Base-by-base conservation (phyloP, 257 asterid species). In the Gentiana macrophylla region DNA sequence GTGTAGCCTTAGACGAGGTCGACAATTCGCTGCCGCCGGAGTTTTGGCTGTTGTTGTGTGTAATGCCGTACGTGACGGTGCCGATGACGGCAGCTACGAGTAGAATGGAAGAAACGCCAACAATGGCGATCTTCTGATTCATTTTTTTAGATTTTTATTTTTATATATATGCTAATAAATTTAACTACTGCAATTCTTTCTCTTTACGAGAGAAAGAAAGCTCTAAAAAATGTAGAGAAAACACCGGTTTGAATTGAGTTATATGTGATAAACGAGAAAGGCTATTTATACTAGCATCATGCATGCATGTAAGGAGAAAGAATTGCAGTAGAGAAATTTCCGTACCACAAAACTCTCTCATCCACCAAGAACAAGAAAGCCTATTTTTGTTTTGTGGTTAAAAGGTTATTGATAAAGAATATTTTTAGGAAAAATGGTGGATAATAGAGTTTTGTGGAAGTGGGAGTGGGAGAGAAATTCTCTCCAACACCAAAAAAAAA, bases 61-160 rank as follows among this genome's bases (percentile, higher is more conserved):
- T n/a, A 34, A 49, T 15, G 0, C 53, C 12, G 8, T 57, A 55
- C 0, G 65, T 60, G 1, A 72, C 70, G 1, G 67, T 52, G 0
- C 72, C 79, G 1, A 74, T 47, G 1, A 70, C 70, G 11, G 68
- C 67, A 0, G 77, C 77, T 13, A 70, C 76, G 1, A 74, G 56
- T 38, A 74, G 68, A 66, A 70, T 35, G 2, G 79, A 70, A 10
- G 73, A 68, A 50, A 70, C 15, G 45, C 73, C 64, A 3, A 54
- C 53, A 7, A 66, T 33, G 9, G 68, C 53, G 1, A 50, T 3
- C 62, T 69, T 74, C 2, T 66, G 69, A 34, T 51, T 62, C 10
- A 38, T 59, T 0, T 13, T 45, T 0, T 35, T 44, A 0, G 10
- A 12, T 12, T 46, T 61, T 48, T 61, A 55, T 32, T 43, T 37